These are phyloP conservation scores for Suaeda aralocaspica DNA, from an alignment of 148 eudicot species.

Conservation along the genomic window DNA sequence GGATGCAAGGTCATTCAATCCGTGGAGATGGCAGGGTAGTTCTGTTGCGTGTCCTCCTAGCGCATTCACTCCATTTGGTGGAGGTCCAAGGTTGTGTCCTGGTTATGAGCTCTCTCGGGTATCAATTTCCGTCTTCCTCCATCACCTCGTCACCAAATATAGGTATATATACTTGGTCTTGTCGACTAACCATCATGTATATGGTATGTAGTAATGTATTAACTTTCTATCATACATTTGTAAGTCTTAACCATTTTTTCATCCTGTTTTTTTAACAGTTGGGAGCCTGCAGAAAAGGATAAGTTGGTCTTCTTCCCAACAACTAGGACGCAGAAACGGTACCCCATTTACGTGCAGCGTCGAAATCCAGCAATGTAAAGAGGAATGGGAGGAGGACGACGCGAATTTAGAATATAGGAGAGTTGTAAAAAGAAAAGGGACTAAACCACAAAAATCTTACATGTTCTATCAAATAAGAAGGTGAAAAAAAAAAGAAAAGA, in stretches of 20 bases:
- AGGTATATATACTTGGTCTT: constrained; percentile 39
- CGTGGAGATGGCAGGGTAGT: constrained; percentile 97
- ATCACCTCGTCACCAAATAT: constrained; percentile 74
- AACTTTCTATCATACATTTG: background rate
- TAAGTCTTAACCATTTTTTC: background rate
- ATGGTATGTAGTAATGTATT: background rate
- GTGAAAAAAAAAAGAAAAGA: background rate
- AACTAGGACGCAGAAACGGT: constrained; percentile 75
- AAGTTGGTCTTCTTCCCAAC: constrained; percentile 88
- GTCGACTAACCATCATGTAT: background rate
- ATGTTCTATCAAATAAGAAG: constrained; percentile 19
- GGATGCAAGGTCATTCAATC: constrained; percentile 85
- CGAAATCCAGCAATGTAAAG: constrained; percentile 21
- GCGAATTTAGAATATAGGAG: constrained; percentile 17
- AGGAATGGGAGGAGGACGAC: background rate
- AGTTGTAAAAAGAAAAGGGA: constrained; percentile 20
- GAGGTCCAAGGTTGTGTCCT: constrained; percentile 92
- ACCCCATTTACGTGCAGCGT: constrained; percentile 58
- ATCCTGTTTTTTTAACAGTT: constrained; percentile 20
- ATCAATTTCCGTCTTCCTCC: constrained; percentile 80
- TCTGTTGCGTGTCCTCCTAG: constrained; percentile 30
- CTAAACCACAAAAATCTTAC: background rate
- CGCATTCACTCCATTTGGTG: constrained; percentile 81
- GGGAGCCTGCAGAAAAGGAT: constrained; percentile 45
- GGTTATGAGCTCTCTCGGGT: constrained; percentile 90